phyloP scores from a whole-genome alignment of 805 yeast genomes.

The Monosporozyma servazzii region DNA sequence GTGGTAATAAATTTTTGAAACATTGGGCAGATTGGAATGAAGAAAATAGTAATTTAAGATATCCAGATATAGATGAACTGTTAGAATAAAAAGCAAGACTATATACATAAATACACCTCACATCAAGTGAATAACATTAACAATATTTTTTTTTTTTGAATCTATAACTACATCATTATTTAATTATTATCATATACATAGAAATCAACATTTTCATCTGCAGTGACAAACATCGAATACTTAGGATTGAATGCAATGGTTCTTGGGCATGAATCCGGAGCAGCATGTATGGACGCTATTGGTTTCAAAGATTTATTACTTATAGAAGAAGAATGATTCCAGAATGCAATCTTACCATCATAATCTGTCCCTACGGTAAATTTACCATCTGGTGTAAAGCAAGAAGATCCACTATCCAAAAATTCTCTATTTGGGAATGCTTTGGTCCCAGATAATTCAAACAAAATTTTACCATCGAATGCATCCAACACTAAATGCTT shows the following conservation, averaged over 20 bases:
- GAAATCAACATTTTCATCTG: constrained; percentile 32
- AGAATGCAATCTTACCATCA: constrained; percentile 42
- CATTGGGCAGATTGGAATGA: constrained; percentile 68
- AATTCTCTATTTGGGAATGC: constrained; percentile 37
- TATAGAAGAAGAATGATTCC: constrained; percentile 37
- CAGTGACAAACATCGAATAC: constrained; percentile 32
- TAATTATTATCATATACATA: constrained; percentile 22
- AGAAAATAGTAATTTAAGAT: constrained; percentile 54
- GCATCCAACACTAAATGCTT: constrained; percentile 62
- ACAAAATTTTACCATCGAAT: constrained; percentile 45
- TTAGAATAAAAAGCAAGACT: constrained; percentile 7
- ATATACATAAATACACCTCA: constrained; percentile 14
- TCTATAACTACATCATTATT: not conserved
- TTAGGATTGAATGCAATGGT: constrained; percentile 35
- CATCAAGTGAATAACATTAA: constrained; percentile 9
- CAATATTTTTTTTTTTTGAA: not conserved
- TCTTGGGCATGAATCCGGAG: constrained; percentile 33
- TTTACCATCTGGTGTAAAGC: constrained; percentile 61
- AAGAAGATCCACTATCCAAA: constrained; percentile 46
- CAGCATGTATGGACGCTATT: constrained; percentile 21
- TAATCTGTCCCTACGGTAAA: constrained; percentile 53
- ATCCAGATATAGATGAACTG: constrained; percentile 45
- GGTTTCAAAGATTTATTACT: constrained; percentile 23
- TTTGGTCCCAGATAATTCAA: constrained; percentile 40
- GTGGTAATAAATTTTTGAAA: constrained; percentile 39